Evolutionary conservation across 345 rosid genomes (phyloP).

Genomic region (Arabidopsis arenosa): DNA sequence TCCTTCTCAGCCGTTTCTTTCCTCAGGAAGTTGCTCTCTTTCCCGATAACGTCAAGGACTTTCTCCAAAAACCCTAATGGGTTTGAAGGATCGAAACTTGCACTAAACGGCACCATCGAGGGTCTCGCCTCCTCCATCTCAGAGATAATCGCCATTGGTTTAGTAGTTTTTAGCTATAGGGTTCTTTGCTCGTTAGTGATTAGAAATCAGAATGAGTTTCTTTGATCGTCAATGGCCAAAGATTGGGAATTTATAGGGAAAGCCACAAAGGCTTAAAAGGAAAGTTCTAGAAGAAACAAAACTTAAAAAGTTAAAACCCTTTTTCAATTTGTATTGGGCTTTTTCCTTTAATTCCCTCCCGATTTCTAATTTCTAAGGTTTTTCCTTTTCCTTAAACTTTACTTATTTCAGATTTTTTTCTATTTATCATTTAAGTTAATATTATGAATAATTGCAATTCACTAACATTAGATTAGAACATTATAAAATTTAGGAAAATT

Average conservation of each 20-base stretch:
- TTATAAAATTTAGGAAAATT: too few relatives aligned
- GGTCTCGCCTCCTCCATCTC: constrained; percentile 49
- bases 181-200: neutral
- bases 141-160: constrained; percentile 75
- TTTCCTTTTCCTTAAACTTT: constrained; percentile 7
- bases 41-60: constrained; percentile 67
- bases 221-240: neutral
- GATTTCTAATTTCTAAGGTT: neutral
- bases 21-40: constrained; percentile 67
- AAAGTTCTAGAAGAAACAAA: constrained; percentile 23
- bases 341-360: neutral
- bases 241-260: constrained; percentile 25
- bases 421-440: neutral
- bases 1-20: constrained; percentile 69
- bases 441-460: neutral
- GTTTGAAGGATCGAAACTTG: constrained; percentile 61
- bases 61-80: constrained; percentile 70
- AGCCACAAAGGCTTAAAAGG: neutral
- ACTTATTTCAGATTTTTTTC: neutral
- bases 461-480: neutral
- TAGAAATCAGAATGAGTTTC: neutral
- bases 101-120: constrained; percentile 49
- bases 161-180: neutral
- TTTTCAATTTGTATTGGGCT: too few relatives aligned
- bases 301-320: neutral